Evolutionary conservation across 257 asterid genomes (phyloP), one percentile per base, ranked within the genome.

Genomic region (Salvia hispanica): DNA sequence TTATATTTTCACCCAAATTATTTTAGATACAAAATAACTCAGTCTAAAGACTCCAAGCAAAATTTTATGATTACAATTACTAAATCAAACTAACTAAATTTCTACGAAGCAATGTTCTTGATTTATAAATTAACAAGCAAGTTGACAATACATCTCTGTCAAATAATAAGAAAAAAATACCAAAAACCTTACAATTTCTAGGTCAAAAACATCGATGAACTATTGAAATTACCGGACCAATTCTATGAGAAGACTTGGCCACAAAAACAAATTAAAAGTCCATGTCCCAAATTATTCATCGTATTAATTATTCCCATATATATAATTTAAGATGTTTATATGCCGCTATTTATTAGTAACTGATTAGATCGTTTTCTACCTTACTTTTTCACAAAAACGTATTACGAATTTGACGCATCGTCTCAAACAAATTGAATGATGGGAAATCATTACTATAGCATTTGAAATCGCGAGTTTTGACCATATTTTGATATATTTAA

Each of bases 131-230:
- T 50, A 14, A 50, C 56, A 16, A 15, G 5, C 11, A 51, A 46
- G 3, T 51, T 51, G 56, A 51, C 56, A 15, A 14, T 7, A 5
- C 12, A 51, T 7, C 12, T 51, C 31, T 25, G 2, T 14, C 37
- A 53, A 53, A 4, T 53, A 37, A 53, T 9, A 0, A 21, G 2
- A 21, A 25, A 53, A 3, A 3, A 14, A 13, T n/a, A 53, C 25
- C 14, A 21, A 53, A 53, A 1, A 15, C 16, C 6, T 39, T n/a
- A 59, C 15, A 14, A 28, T n/a, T 53, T 28, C 34, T 31, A n/a
- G 69, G 47, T 33, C 58, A 64, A 33, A 47, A 12, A 8, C 45
- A 44, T 62, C n/a, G 68, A 33, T 64, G 7, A 47, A 48, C 8
- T 50, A 51, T 9, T 51, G 25, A 65, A 50, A 51, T 50, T 65